phyloP scores from a whole-genome alignment of 768 basidiomycete species.

The Coprinopsis sp. region DNA sequence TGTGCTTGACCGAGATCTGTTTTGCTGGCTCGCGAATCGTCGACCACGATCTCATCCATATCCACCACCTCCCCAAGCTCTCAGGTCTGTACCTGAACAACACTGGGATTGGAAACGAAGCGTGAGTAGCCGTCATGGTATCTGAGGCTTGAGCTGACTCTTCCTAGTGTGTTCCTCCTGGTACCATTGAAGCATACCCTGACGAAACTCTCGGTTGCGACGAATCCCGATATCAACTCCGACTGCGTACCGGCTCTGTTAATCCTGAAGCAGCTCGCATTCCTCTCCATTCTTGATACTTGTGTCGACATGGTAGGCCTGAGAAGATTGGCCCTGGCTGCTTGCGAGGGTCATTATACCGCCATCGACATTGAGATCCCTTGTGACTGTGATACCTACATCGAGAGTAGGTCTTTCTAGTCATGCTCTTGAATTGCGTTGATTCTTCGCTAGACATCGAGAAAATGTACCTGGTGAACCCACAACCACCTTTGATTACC shows the following conservation, averaged over 20 bases:
- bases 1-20: constrained; percentile 44
- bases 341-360: constrained; percentile 18
- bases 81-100: constrained; percentile 42
- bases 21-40: constrained; percentile 40
- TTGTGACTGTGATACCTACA: constrained; percentile 44
- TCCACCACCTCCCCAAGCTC: constrained; percentile 52
- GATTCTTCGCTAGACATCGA: constrained; percentile 34
- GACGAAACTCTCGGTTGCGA: constrained; percentile 44
- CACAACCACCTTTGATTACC: constrained; percentile 45
- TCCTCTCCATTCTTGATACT: constrained; percentile 52
- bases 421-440: not conserved
- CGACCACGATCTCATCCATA: constrained; percentile 45
- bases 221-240: constrained; percentile 51
- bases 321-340: constrained; percentile 33
- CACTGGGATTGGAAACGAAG: constrained; percentile 59
- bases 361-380: constrained; percentile 53
- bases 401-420: constrained; percentile 39
- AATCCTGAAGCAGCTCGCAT: constrained; percentile 41
- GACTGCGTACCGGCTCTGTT: constrained; percentile 53
- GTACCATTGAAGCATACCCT: constrained; percentile 52
- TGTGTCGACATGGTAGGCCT: constrained; percentile 54
- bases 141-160: not conserved
- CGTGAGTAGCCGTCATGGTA: constrained; percentile 31
- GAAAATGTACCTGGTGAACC: constrained; percentile 42
- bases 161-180: constrained; percentile 50